Evolutionary conservation across 371 early-diverging fungal genomes (phyloP), one percentile per base, ranked within the genome.

Genomic region (Rhizopus delemar): DNA sequence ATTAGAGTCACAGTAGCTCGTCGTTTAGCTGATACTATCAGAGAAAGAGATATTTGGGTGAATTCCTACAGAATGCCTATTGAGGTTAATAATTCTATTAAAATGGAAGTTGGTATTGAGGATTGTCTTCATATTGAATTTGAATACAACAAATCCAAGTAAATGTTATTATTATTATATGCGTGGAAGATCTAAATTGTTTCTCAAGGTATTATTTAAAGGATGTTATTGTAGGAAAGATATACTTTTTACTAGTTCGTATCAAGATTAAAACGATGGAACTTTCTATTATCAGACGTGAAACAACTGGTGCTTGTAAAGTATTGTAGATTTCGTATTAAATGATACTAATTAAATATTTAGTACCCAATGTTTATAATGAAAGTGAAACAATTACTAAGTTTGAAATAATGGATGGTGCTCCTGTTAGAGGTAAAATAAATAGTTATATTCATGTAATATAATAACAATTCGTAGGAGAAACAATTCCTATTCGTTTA

Each of bases 231-330:
- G 96, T 98, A 16, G 99, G 99, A 58, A 97, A 96, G 69, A 97
- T 99, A 64, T 96, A 96, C 80, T 99, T 99, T 74, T 74, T 98
- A 51, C 82, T 99, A 35, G 98, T 99, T n/a, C 93, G 98, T 52
- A 98, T 99, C 71, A 98, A 98, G 78, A 95, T 99, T 75, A 97
- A 96, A 68, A 91, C 96, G 62, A 98, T 99, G 98, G 99, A 99
- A 68, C 85, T 99, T 38, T 93, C 95, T 16, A 98, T 99, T 62
- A 94, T 98, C 52, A 87, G 97, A 34, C 83, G 98, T n/a, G 99
- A 99, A 73, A 93, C 96, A 0, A 95, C 97, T 3, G 99, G 98
- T 6, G 89, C 90, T 48, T 53, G 80, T 80, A 70, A 65, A 67
- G 60, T 28, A 6, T 12, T 41, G n/a, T 41, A 13, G 41, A 38